phyloP scores from a whole-genome alignment of 2,329 filamentous ascomycete species.

The Elsinoe perseae region DNA sequence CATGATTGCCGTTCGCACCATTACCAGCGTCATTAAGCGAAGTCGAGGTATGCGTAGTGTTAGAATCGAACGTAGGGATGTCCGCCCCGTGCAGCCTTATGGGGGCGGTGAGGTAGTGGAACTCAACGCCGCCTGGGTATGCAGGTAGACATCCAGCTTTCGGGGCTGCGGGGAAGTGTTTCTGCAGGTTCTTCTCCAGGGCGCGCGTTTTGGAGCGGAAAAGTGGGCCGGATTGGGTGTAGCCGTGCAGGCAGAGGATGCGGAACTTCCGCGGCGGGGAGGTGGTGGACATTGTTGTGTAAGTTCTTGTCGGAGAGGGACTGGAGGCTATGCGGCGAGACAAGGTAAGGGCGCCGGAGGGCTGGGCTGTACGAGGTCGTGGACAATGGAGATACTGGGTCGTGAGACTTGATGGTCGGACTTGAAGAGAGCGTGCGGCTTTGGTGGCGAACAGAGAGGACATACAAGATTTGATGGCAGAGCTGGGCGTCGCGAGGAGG shows the following conservation, averaged over 20 bases:
- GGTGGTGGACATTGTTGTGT: background rate
- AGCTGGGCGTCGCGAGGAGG: no score
- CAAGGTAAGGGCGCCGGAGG: background rate
- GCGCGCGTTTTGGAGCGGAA: constrained; percentile 87
- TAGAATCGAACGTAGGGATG: constrained; percentile 51
- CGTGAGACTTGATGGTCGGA: no score
- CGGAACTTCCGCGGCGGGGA: constrained; percentile 29
- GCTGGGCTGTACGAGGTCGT: no score
- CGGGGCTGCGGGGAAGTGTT: constrained; percentile 58
- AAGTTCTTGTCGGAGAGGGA: background rate
- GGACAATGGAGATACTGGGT: no score
- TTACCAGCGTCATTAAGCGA: background rate
- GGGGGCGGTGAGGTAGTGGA: constrained; percentile 43
- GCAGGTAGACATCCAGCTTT: constrained; percentile 34
- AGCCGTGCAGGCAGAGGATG: constrained; percentile 55
- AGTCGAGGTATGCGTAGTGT: constrained; percentile 16
- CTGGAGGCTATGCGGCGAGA: background rate
- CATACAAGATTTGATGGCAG: no score
- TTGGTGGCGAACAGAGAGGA: no score
- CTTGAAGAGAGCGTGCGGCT: no score
- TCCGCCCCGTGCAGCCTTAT: constrained; percentile 38
- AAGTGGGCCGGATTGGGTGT: constrained; percentile 77
- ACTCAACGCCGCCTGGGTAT: constrained; percentile 35
- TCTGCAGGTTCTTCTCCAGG: constrained; percentile 70
- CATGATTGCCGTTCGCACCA: no score